Evolutionary conservation across 768 basidiomycete genomes (phyloP), one percentile per base, ranked within the genome.

Genomic region (Kwoniella sp.): DNA sequence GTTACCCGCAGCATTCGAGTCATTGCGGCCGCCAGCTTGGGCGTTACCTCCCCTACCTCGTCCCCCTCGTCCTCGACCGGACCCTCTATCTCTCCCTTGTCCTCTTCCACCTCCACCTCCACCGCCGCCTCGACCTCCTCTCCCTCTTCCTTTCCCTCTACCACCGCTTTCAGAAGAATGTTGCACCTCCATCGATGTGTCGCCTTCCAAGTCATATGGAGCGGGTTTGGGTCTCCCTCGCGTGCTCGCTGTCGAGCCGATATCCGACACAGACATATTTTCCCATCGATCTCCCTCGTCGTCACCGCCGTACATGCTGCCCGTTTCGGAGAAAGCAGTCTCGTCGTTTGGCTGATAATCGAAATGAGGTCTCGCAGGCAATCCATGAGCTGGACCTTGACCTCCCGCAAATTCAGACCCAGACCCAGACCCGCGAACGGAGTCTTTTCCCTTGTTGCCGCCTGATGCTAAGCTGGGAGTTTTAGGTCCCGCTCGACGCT

Each of bases 341-440:
- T 68, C 68, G 9, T 68, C 63, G 21, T 58, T 19, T 15, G 70
- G 71, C 29, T 65, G 61, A 67, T 74, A 73, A 57, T 77, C 76
- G 60, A 74, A 77, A 66, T 75, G 76, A n/a, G 77, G 74, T 55
- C 69, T 52, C 5, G 27, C n/a, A 8, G 77, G 77, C 40, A 76
- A 56, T 24, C 64, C 30, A 22, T 47, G 19, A 10, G 47, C 58
- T 17, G 25, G 24, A 19, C 48, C 57, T 9, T 22, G 21, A 48
- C 24, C 27, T 4, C 22, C 52, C 19, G 52, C 26, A 5, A 26
- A 30, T 6, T 17, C 30, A 27, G n/a, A n/a, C n/a, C n/a, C n/a
- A n/a, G n/a, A n/a, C n/a, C n/a, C n/a, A n/a, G n/a, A n/a, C n/a
- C 30, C 24, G 22, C 5, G 12, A 27, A 26, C 49, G 30, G 7